Evolutionary conservation across 2,329 filamentous ascomycete species (phyloP).

Genomic region (Penicillium concentricum): DNA sequence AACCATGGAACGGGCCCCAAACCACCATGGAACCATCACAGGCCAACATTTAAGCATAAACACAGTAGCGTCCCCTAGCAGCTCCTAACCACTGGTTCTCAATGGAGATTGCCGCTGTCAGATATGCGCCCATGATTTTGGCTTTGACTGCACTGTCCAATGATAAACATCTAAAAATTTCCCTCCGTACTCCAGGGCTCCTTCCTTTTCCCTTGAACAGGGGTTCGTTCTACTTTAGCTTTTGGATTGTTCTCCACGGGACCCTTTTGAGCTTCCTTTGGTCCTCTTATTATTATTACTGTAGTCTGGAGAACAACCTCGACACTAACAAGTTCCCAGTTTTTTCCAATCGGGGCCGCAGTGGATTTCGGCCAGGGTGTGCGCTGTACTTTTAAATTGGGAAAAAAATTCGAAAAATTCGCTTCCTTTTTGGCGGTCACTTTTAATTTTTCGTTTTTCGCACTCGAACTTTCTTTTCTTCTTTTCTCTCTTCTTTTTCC

Average conservation of each 20-base stretch:
- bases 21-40: slow-evolving; percentile 12
- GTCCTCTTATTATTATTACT: background rate
- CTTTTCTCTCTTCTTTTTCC: slow-evolving; percentile 6
- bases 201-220: background rate
- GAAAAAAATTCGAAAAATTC: slow-evolving; percentile 4
- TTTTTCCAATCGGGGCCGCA: slow-evolving; percentile 1
- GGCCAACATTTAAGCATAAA: slow-evolving; percentile 25
- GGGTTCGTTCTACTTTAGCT: background rate
- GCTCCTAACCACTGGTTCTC: slow-evolving; percentile 12
- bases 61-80: slow-evolving; percentile 19
- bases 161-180: background rate
- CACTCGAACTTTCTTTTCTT: slow-evolving; percentile 11
- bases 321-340: slow-evolving; percentile 4
- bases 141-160: background rate
- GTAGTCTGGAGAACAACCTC: background rate
- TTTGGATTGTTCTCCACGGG: background rate
- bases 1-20: slow-evolving; percentile 21
- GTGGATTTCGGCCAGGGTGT: slow-evolving; percentile 7
- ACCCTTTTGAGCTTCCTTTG: background rate
- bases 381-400: slow-evolving; percentile 8
- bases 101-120: slow-evolving; percentile 22
- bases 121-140: background rate
- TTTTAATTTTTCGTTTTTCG: slow-evolving; percentile 5
- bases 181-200: too few relatives aligned
- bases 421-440: slow-evolving; percentile 9